A percentile compares a stretch with the other conserved stretches of the same genome.
phyloP scores from a whole-genome alignment of 306 rosid species.

The cucumber (Cucumis sativus) region Cucumber_9930_V3 NC_026659.2:9015001-9015500 shows the following conservation, averaged over 20 bases:
- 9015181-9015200: neutral
- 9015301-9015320: neutral
- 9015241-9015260: neutral
- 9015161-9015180: neutral
- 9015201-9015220: neutral
- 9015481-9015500: neutral
- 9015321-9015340: neutral
- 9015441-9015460: neutral
- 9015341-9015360: neutral
- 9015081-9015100: neutral
- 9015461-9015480: neutral
- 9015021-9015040: neutral
- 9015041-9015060: neutral
- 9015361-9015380: neutral
- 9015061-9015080: neutral
- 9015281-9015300: neutral
- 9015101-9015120: constrained; percentile 1
- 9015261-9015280: neutral
- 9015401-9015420: neutral
- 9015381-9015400: neutral
- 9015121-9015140: neutral
- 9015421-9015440: neutral
- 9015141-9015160: neutral
- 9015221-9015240: neutral
- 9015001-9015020: constrained; percentile 4